Evolutionary conservation across 2,329 filamentous ascomycete genomes (phyloP), one percentile per base, ranked within the genome.

Genomic region (Hypoxylon sp.): DNA sequence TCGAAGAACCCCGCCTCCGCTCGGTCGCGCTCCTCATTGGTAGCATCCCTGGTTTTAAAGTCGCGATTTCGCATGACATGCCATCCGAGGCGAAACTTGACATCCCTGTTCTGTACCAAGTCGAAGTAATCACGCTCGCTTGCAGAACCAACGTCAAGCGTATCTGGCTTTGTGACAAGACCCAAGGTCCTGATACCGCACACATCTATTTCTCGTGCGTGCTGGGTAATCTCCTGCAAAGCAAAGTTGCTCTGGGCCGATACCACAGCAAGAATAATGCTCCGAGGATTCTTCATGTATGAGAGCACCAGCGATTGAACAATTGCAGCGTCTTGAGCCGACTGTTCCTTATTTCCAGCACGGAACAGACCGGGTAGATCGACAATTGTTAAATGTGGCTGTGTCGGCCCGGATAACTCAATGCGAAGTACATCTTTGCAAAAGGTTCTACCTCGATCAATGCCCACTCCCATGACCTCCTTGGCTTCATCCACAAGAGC

Each of bases 221-320:
- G 73, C 9, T 84, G 79, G 0, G 87, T 78, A 5, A 92, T 84
- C 13, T 82, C 78, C 72, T 92, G 89, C 22, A 88, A 84, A 13
- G 86, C 85, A 70, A 84, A 84, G 47, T 91, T 86, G 35, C 82
- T 83, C 48, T 84, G 85, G 1, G 86, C 86, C 0, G 83, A 85
- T 0, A 90, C 81, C 0, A 89, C 84, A 0, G 87, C 85, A 0
- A 90, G 79, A 1, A 90, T 87, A 61, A 91, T 88, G 70, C 83
- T 90, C 1, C 86, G 80, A 0, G 80, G 78, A 9, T 85, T 81
- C 17, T 76, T 73, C 80, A 91, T 88, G 74, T 92, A 92, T 0
- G 75, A 75, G 1, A 82, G 71, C 1, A 88, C 84, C 24, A 89
- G 76, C 0, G 80, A 72, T 6, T 78, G 65, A 9, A 90, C 83